phyloP scores from a whole-genome alignment of 2,329 filamentous ascomycete species.

The Scytalidium sp. region DNA sequence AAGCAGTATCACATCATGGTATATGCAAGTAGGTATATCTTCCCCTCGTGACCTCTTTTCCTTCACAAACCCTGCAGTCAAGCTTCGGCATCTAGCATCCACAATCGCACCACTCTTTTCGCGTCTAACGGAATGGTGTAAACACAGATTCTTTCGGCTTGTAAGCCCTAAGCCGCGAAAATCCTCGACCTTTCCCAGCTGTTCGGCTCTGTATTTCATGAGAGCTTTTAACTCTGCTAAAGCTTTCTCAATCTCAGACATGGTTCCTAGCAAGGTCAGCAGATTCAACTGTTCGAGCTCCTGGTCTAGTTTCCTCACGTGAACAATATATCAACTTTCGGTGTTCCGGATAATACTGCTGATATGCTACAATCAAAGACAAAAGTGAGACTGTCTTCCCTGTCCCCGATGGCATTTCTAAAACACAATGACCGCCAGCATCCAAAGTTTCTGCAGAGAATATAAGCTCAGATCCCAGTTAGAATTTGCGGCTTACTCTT shows the following conservation, averaged over 20 bases:
- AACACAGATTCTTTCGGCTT: conserved; percentile 93
- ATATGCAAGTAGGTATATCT: conserved; percentile 89
- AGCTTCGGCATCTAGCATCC: conserved; percentile 90
- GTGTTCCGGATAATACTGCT: conserved; percentile 88
- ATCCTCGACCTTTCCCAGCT: conserved; percentile 88
- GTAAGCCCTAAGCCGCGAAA: conserved; percentile 90
- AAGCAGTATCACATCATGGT: conserved; percentile 70
- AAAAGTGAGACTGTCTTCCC: conserved; percentile 95
- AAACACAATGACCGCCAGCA: conserved; percentile 88
- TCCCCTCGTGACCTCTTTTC: conserved; percentile 97
- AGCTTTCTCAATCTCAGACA: conserved; percentile 99
- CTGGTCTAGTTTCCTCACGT: conserved; percentile 45
- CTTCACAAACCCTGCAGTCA: conserved; percentile 95
- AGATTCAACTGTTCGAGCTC: not conserved
- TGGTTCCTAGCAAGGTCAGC: conserved; percentile 58
- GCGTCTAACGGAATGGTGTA: conserved; percentile 92
- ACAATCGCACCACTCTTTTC: conserved; percentile 95
- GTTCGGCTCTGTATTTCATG: conserved; percentile 90
- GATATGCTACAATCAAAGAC: conserved; percentile 94
- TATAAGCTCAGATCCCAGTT: conserved; percentile 9
- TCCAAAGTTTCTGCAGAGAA: conserved; percentile 68
- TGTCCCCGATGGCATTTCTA: conserved; percentile 98
- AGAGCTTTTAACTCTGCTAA: conserved; percentile 84
- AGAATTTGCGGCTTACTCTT: conserved; percentile 47
- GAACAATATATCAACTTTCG: conserved; percentile 98